Evolutionary conservation across 305 asterid genomes (phyloP), one percentile per base, ranked within the genome.

Genomic region (Fraxinus sp.): DNA sequence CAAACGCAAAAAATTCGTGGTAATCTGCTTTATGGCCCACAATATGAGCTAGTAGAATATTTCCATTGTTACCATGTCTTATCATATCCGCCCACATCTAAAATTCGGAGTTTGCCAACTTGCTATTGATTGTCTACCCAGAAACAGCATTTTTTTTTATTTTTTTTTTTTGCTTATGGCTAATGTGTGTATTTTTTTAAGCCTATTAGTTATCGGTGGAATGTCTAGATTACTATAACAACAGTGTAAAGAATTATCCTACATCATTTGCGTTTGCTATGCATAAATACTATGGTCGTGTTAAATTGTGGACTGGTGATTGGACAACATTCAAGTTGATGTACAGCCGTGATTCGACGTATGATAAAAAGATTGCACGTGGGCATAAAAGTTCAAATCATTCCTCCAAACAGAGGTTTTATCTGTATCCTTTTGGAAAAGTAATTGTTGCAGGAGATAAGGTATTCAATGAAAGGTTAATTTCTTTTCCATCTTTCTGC

Each of bases 401-500:
- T 70, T 1, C 72, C 80, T 83, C 81, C 72, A 72, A 43, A 77
- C 74, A 55, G 78, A 82, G 76, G 59, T 30, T 85, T 81, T 85
- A 73, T 82, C 85, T 81, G 39, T 89, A 72, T 79, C 49, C 84
- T 87, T 83, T 87, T 82, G 83, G 88, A 87, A 88, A 86, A 88
- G 89, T 81, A 80, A 79, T 66, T 84, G 85, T 72, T 81, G 46
- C 81, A 57, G 88, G 85, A 36, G 88, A 86, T 79, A 84, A 86
- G 88, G 80, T 75, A 77, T 35, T 84, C 79, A 82, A 78, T 87
- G 72, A 83, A 80, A 81, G 84, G 84, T 89, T 72, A 78, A 33
- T 30, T 28, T 79, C 86, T 55, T 73, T 66, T 41, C 13, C 37
- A 18, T 52, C 16, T 22, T 75, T 55, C 37, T 81, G 26, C 79